phyloP scores from a whole-genome alignment of 1,284 basidiomycete species.

The Meira nashicola region DNA sequence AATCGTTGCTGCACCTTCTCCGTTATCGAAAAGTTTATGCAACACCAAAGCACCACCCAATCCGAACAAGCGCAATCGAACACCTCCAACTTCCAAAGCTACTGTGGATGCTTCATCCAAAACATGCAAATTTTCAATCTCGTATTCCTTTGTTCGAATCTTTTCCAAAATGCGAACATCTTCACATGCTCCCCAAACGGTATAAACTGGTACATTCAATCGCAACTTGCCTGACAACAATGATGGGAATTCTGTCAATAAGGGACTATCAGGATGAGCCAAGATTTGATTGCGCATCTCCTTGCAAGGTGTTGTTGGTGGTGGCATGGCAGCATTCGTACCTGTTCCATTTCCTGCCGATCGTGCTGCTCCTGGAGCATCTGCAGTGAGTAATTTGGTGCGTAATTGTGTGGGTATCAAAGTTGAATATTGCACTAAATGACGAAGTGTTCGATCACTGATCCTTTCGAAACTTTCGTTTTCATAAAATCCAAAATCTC shows the following conservation, averaged over 20 bases:
- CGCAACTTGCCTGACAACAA: conserved; percentile 66
- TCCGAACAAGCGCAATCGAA: conserved; percentile 87
- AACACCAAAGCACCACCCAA: conserved; percentile 90
- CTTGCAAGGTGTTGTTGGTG: conserved; percentile 17
- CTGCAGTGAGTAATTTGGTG: conserved; percentile 70
- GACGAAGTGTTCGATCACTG: conserved; percentile 84
- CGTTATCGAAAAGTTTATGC: conserved; percentile 97
- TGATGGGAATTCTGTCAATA: conserved; percentile 86
- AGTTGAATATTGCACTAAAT: conserved; percentile 96
- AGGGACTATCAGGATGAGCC: conserved; percentile 40
- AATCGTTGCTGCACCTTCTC: conserved; percentile 88
- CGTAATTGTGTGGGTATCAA: conserved; percentile 79
- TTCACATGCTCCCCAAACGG: conserved; percentile 96
- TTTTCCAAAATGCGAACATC: conserved; percentile 89
- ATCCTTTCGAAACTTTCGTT: conserved; percentile 76
- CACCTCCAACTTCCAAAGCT: conserved; percentile 81
- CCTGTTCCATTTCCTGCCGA: neutral
- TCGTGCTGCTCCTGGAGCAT: conserved; percentile 33
- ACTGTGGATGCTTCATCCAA: conserved; percentile 91
- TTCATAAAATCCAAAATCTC: conserved; percentile 98
- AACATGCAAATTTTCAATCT: conserved; percentile 71
- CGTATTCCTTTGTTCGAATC: conserved; percentile 75
- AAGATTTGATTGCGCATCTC: conserved; percentile 50
- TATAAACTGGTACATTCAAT: conserved; percentile 74
- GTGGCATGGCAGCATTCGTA: neutral